Evolutionary conservation across 345 rosid genomes (phyloP).

Genomic region (Citrus hindsii): DNA sequence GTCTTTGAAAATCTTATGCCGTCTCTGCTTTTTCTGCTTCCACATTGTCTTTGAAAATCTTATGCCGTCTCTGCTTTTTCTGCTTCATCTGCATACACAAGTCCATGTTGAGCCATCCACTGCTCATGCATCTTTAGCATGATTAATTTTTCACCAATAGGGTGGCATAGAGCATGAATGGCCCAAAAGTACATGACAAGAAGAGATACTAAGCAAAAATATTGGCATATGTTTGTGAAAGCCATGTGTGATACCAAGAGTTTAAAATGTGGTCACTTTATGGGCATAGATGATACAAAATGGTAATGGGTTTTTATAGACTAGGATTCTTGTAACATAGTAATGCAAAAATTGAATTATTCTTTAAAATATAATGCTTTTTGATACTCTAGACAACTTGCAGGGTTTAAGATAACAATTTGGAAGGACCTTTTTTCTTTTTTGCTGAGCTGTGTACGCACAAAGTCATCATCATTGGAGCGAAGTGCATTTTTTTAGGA

Average conservation of each 20-base stretch:
- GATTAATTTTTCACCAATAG: background rate
- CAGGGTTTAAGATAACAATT: background rate
- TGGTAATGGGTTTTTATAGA: constrained; percentile 16
- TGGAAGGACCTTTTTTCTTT: too few relatives aligned
- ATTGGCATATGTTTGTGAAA: background rate
- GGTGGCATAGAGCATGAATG: constrained; percentile 4
- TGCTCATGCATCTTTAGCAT: constrained; percentile 24
- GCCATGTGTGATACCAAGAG: constrained; percentile 8
- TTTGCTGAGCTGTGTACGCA: too few relatives aligned
- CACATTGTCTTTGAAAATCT: constrained; percentile 14
- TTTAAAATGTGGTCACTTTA: background rate
- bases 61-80: constrained; percentile 28
- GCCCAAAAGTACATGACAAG: constrained; percentile 15
- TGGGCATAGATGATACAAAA: background rate
- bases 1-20: constrained; percentile 30
- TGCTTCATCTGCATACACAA: constrained; percentile 15
- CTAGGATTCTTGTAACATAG: background rate
- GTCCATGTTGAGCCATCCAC: constrained; percentile 33
- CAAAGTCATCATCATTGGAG: too few relatives aligned
- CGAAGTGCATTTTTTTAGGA: too few relatives aligned
- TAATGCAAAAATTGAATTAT: too few relatives aligned
- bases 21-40: too few relatives aligned
- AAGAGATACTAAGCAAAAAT: background rate
- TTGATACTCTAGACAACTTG: background rate
- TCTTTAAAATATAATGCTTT: too few relatives aligned